A percentile compares a stretch with the other conserved stretches of the same genome.
These are phyloP conservation scores for Collybia sp. DNA, from an alignment of 768 basidiomycete species.

Conservation along the genomic window DNA sequence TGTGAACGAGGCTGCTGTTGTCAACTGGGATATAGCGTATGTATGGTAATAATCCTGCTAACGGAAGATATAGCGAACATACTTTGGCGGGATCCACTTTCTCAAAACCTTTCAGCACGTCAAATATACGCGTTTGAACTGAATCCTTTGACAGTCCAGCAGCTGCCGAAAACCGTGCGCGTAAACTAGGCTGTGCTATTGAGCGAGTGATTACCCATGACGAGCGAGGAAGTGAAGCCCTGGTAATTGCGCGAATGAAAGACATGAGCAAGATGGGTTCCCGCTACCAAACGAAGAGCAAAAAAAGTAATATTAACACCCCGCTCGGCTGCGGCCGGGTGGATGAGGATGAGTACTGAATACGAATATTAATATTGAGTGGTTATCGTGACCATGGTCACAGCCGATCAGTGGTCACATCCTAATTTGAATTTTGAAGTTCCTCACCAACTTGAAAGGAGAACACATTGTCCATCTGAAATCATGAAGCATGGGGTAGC, in stretches of 20 bases:
- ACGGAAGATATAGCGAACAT: slow-evolving; percentile 2
- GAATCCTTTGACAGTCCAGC: slow-evolving; percentile 60
- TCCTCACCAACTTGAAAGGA: too few relatives aligned
- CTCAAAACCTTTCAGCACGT: slow-evolving; percentile 85
- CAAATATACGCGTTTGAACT: slow-evolving; percentile 72
- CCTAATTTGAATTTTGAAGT: too few relatives aligned
- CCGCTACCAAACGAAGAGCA: too few relatives aligned
- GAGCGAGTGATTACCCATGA: slow-evolving; percentile 27
- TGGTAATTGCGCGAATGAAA: slow-evolving; percentile 47
- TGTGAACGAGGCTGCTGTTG: slow-evolving; percentile 46
- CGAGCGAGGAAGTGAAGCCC: slow-evolving; percentile 39
- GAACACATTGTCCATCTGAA: too few relatives aligned
- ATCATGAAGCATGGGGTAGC: slow-evolving; percentile 92
- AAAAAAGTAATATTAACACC: too few relatives aligned
- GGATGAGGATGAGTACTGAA: too few relatives aligned
- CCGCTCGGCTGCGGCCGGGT: too few relatives aligned
- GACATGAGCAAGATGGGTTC: slow-evolving; percentile 38
- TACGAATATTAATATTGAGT: too few relatives aligned
- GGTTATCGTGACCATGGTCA: too few relatives aligned
- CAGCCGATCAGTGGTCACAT: too few relatives aligned
- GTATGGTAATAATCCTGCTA: background rate
- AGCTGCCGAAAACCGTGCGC: slow-evolving; percentile 61
- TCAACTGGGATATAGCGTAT: slow-evolving; percentile 12
- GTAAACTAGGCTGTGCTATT: slow-evolving; percentile 33
- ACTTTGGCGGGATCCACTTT: slow-evolving; percentile 81